phyloP scores from a whole-genome alignment of 345 rosid genomes.

The Camelina hispida region DNA sequence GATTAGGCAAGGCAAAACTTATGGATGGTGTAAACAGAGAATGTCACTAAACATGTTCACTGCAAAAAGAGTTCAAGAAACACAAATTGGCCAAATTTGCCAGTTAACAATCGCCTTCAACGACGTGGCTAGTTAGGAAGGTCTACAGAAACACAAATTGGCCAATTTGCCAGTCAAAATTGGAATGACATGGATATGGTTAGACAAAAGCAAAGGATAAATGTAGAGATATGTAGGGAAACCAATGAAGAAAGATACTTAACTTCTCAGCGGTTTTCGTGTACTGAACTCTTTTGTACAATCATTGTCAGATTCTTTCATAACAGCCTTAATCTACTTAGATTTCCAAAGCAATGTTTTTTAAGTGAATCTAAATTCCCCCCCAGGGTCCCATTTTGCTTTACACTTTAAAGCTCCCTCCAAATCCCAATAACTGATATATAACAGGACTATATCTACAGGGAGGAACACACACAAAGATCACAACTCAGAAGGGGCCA shows the following conservation, averaged over 20 bases:
- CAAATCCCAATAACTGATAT: constrained; percentile 57
- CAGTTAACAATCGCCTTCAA: background rate
- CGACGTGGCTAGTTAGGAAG: constrained; percentile 4
- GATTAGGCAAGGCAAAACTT: constrained; percentile 25
- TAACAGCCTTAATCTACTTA: constrained; percentile 72
- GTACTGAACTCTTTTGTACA: constrained; percentile 55
- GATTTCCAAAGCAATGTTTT: constrained; percentile 58
- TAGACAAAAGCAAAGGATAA: constrained; percentile 59
- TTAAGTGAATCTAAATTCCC: constrained; percentile 67
- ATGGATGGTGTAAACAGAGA: constrained; percentile 18
- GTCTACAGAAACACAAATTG: background rate
- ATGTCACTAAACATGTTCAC: constrained; percentile 23
- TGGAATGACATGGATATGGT: constrained; percentile 25
- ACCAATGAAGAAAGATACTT: constrained; percentile 65
- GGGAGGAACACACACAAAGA: constrained; percentile 55
- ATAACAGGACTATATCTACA: constrained; percentile 60
- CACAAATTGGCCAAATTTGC: too few species aligned
- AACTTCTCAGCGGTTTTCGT: constrained; percentile 69
- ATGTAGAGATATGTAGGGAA: constrained; percentile 52
- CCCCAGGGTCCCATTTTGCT: constrained; percentile 64
- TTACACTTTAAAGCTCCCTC: constrained; percentile 62
- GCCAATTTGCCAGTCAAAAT: constrained; percentile 23
- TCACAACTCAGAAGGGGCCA: constrained; percentile 43
- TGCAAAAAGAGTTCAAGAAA: too few species aligned
- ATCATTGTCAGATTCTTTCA: constrained; percentile 73